Evolutionary conservation across 108 stramenopile genomes (phyloP), one percentile per base, ranked within the genome.

Genomic region (Bacterosira constricta): DNA sequence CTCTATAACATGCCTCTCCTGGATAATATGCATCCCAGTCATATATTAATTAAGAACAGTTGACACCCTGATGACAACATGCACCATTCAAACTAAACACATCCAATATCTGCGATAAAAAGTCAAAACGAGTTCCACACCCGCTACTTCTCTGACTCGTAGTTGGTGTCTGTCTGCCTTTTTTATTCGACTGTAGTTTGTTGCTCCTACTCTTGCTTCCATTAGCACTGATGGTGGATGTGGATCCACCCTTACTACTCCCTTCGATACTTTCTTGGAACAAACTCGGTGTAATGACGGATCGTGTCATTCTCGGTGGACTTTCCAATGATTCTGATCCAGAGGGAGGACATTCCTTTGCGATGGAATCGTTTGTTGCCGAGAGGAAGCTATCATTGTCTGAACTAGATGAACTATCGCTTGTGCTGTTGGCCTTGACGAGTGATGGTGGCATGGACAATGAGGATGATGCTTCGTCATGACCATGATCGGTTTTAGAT

Each of bases 21-120:
- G n/a, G n/a, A n/a, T n/a, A n/a, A n/a, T n/a, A n/a, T n/a, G n/a
- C n/a, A n/a, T n/a, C n/a, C n/a, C n/a, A n/a, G n/a, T n/a, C n/a
- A n/a, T n/a, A n/a, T n/a, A n/a, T n/a, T n/a, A n/a, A n/a, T n/a
- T n/a, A n/a, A n/a, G n/a, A n/a, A n/a, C n/a, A n/a, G n/a, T n/a
- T n/a, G n/a, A n/a, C n/a, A n/a, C n/a, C n/a, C 41, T 61, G 38
- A 42, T 38, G 59, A 27, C 59, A 61, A 35, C 59, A 61, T 35
- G 29, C 41, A 0, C 59, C 59, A 35, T 41, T 61, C 36, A 61
- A 30, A 18, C 38, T 41, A n/a, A 41, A 61, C 20, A 41, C 59
- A 27, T 61, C 59, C 29, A 61, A 38, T 4, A 61, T 13, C 36
- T 27, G 21, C n/a, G 25, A 26, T 1, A 61, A 38, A 23, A 44